Base-by-base conservation (phyloP, 2,329 filamentous ascomycete genomes). In the Fusarium azukiicola region DNA sequence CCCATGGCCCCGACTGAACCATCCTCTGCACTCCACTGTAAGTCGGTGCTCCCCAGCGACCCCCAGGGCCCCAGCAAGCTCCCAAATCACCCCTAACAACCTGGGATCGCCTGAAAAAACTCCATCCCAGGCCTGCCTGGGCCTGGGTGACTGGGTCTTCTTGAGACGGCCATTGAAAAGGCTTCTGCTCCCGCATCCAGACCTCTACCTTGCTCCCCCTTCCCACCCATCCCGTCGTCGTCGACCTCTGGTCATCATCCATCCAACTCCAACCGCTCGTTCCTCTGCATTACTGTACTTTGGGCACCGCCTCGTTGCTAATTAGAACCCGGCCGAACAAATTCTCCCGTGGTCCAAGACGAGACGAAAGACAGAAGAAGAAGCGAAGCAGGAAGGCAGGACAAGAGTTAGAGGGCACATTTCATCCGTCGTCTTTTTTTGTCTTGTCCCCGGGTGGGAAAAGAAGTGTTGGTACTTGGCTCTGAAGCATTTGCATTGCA, bases 161-260 rank as follows among this genome's bases (percentile, higher is more conserved):
- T 79, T 78, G 78, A 21, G 79, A 80, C 83, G 79, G 78, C 80
- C 85, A 88, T 88, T 88, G 82, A 88, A 88, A 88, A 88, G 84
- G 84, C 86, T 82, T 84, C 83, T 83, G 84, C 79, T 86, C 85
- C 86, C 86, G 82, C 85, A 80, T 82, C 80, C 82, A 79, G 81
- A 82, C 81, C 79, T 82, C 46, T 79, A 77, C 77, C 74, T 77
- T 79, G 73, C 77, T 81, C 80, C 82, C 75, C 80, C 78, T 83
- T 80, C 80, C 80, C 80, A 82, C 81, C 81, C 84, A 85, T 84
- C 80, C 80, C 81, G 76, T 74, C 76, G 76, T 78, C 67, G 71
- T 54, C 76, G 73, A 52, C 66, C 68, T 64, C 68, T 76, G 68
- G 73, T 50, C 69, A 79, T 78, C 73, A 75, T 76, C 66, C 67